These are phyloP conservation scores for Cymbopogon flexuosus DNA, from an alignment of 202 grass and related monocot species.

Conservation along the genomic window DNA sequence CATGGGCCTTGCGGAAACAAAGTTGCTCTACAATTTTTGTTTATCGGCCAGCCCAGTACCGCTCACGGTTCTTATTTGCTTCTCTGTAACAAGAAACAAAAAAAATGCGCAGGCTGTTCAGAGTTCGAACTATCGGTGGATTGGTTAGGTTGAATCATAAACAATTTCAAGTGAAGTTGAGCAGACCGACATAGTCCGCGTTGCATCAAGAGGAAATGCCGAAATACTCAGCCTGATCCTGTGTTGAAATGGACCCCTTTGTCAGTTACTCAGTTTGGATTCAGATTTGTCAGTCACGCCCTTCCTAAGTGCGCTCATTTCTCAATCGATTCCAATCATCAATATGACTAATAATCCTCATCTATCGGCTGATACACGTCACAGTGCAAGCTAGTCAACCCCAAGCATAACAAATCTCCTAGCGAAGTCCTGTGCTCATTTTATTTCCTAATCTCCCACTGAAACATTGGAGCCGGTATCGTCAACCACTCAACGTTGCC, in stretches of 20 bases:
- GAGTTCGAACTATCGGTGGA: neutral
- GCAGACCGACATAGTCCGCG: neutral
- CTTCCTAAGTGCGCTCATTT: neutral
- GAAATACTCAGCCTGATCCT: neutral
- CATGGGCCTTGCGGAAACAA: neutral
- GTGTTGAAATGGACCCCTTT: neutral
- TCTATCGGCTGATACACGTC: neutral
- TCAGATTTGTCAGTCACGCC: neutral
- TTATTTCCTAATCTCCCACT: conserved; percentile 15
- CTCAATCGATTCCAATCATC: neutral
- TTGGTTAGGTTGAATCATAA: neutral
- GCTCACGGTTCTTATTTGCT: neutral
- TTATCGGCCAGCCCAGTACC: neutral
- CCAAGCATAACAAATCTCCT: neutral
- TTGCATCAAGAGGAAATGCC: neutral
- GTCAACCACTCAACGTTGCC: conserved; percentile 42
- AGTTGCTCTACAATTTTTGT: neutral
- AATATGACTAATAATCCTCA: neutral
- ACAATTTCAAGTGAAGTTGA: neutral
- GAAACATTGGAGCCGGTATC: conserved; percentile 45
- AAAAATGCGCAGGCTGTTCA: neutral
- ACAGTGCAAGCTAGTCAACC: neutral
- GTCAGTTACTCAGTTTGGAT: neutral
- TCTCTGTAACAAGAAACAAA: neutral
- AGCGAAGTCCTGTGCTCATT: neutral